A percentile compares a stretch with the other conserved stretches of the same genome.
These are phyloP conservation scores for Boletus vermiculosoides DNA, from an alignment of 768 basidiomycete species.

Conservation along the genomic window DNA sequence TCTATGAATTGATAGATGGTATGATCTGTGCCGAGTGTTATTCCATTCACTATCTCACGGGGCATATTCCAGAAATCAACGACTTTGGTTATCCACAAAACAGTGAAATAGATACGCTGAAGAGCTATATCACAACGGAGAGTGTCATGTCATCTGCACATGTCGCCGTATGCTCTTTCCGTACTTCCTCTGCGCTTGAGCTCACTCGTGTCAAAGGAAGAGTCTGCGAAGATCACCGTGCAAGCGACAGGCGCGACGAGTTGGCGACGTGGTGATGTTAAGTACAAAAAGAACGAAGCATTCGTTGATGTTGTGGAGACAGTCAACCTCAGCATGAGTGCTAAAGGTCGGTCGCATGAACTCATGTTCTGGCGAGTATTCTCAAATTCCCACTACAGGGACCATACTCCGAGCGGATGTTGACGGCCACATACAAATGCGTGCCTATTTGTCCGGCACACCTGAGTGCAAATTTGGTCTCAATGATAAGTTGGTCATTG, in stretches of 20 bases:
- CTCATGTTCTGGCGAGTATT: not conserved
- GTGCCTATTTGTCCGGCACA: constrained; percentile 93
- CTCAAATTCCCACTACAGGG: constrained; percentile 45
- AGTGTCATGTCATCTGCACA: constrained; percentile 86
- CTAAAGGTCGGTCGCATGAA: constrained; percentile 57
- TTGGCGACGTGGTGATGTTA: constrained; percentile 94
- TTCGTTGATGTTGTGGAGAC: constrained; percentile 99
- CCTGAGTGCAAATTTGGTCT: constrained; percentile 99
- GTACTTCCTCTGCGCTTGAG: not conserved
- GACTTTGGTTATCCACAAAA: constrained; percentile 99
- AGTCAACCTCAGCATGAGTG: constrained; percentile 95
- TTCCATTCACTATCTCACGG: constrained; percentile 7
- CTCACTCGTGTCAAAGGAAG: constrained; percentile 58
- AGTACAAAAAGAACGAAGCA: constrained; percentile 99
- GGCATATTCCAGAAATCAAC: constrained; percentile 71
- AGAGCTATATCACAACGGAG: constrained; percentile 97
- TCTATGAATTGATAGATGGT: constrained; percentile 98
- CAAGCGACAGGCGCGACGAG: constrained; percentile 97
- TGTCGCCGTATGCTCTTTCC: constrained; percentile 59
- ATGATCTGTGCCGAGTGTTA: constrained; percentile 14
- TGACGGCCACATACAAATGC: constrained; percentile 97
- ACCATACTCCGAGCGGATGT: constrained; percentile 93
- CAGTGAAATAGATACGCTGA: constrained; percentile 96
- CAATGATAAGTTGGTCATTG: constrained; percentile 97
- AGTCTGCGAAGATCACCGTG: constrained; percentile 93